These are phyloP conservation scores for Citrus inodora DNA, from an alignment of 345 rosid species.

Conservation along the genomic window DNA sequence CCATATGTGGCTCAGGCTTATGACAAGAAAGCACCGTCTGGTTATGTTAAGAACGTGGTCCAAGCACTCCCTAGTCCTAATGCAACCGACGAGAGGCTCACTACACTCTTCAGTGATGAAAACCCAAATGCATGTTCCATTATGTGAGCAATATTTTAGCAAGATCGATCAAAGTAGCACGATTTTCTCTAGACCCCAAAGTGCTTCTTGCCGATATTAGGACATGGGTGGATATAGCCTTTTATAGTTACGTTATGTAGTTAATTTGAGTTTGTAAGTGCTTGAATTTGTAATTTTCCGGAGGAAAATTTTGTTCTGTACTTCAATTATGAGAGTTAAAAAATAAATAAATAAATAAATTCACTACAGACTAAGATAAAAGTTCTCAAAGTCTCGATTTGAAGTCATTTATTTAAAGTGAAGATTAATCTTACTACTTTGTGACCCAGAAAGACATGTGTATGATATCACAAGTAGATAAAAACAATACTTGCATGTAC, in stretches of 20 bases:
- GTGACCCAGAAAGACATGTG: no score
- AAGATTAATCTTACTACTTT: no score
- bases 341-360: no score
- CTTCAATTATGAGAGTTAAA: no score
- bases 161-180: no score
- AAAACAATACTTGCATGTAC: no score
- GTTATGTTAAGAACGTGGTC: conserved; percentile 39
- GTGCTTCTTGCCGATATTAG: neutral
- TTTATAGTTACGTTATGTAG: neutral
- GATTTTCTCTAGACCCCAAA: no score
- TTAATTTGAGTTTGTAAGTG: neutral
- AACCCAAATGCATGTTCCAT: conserved; percentile 52
- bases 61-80: conserved; percentile 38
- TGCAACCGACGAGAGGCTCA: conserved; percentile 26
- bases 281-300: no score
- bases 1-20: conserved; percentile 46
- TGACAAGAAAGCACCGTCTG: conserved; percentile 57
- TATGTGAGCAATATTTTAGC: conserved; percentile 25
- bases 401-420: no score
- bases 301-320: neutral
- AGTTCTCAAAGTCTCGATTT: no score
- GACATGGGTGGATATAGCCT: neutral
- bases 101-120: conserved; percentile 46
- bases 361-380: no score
- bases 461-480: no score